Evolutionary conservation across 805 yeast genomes (phyloP), one percentile per base, ranked within the genome.

Genomic region (Candida yuanshanica): DNA sequence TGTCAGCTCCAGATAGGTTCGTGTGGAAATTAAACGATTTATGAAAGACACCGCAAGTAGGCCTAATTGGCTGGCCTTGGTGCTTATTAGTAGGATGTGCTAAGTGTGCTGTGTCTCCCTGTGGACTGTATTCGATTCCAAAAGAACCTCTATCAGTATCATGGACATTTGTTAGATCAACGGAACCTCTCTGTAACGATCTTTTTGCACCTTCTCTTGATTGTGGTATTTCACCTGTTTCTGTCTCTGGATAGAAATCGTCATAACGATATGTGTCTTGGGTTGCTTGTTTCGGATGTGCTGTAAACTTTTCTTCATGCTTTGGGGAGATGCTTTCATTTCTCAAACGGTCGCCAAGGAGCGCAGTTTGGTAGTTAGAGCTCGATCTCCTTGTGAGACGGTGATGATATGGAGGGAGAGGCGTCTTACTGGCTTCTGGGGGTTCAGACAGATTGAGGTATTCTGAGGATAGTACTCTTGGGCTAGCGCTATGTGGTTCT

Each of bases 371-470:
- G 27, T 39, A 39, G 18, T 42, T 43, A 8, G 43, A 39, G 20
- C 43, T 39, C 1, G 46, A 33, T 33, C 42, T 36, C 35, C 47
- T 34, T 22, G 23, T 35, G 3, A 38, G 22, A 14, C 44, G 23
- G 17, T 22, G 14, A 3, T n/a, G 13, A 2, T 33, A 18, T 17
- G 23, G n/a, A 7, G 42, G 36, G 17, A 47, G 51, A 1, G 52
- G 51, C 4, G 54, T 50, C 27, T 44, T 33, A 12, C 45, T 24
- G 0, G 54, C 46, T 23, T 41, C 38, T 24, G 53, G 53, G 7
- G 51, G 45, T 4, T 38, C 44, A 4, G 36, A 18, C 14, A 42
- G 25, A 33, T 38, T 33, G 8, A 46, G 11, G 20, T 31, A 43
- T 12, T 46, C 47, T 16, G 49, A 39, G 5, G 46, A 43, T 7